Evolutionary conservation across 352 stramenopile species (phyloP), one percentile per base, ranked within the genome.

Genomic region (Peronospora tabacina): DNA sequence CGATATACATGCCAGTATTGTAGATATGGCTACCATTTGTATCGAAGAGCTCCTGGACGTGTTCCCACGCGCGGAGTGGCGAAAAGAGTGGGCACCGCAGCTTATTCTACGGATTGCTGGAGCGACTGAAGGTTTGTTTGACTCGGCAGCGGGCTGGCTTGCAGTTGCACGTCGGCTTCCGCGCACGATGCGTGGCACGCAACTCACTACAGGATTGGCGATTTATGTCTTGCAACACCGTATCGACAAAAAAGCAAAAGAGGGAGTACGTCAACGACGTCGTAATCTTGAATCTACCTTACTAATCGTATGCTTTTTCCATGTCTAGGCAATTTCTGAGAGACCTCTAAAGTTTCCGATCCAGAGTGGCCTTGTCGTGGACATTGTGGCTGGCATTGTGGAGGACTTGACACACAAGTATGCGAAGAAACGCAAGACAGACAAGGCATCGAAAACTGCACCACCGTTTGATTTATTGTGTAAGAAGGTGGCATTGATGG

Each of bases 401-500:
- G 75, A 89, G 30, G 75, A 86, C 41, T 55, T 90, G 47, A 88
- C 75, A n/a, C 20, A 35, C 30, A 87, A 85, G 54, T 88, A 90
- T 49, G 63, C 63, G 7, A 63, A 82, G 52, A 83, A 73, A 44
- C 62, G 68, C 39, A 65, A 75, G 38, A 66, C 52, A 37, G 55
- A 47, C 59, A 76, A 74, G 41, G 41, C 47, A 22, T 44, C 39
- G 35, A 66, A 67, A 44, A 69, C 53, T 36, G 46, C 61, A 2
- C 71, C 74, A 12, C 72, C 78, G 16, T 90, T 81, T 28, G 73
- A 87, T 61, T 52, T 88, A 34, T 58, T 91, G 5, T 86, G 77
- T 63, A 89, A 85, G 51, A 92, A 90, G 46, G 72, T 92, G 19
- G 78, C 78, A 12, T 62, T 92, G 36, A 88, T 92, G 78, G 81